A percentile compares a stretch with the other conserved stretches of the same genome.
Evolutionary conservation across 176 grass and related monocot genomes (phyloP).

Genomic region (Carex scoparia): DNA sequence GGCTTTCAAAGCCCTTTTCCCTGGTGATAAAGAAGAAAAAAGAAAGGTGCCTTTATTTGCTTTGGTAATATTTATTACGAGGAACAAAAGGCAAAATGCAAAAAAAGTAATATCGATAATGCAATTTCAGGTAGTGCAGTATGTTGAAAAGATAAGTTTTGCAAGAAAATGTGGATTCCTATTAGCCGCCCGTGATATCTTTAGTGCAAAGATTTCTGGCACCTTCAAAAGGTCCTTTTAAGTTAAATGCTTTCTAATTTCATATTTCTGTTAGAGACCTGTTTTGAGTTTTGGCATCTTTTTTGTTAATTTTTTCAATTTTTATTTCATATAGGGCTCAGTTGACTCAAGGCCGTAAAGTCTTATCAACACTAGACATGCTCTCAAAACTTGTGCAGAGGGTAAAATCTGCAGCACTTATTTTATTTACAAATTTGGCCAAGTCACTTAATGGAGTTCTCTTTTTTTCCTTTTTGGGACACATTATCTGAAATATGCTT

Average conservation of each 20-base stretch:
- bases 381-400: constrained; percentile 84
- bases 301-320: constrained; percentile 24
- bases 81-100: constrained; percentile 20
- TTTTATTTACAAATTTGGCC: background rate
- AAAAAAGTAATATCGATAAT: constrained; percentile 7
- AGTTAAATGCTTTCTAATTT: constrained; percentile 20
- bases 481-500: background rate
- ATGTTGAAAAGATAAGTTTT: constrained; percentile 81
- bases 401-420: constrained; percentile 31
- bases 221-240: constrained; percentile 87
- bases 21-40: constrained; percentile 84
- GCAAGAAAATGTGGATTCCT: constrained; percentile 80
- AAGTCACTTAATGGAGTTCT: background rate
- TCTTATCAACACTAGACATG: constrained; percentile 64
- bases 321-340: constrained; percentile 59
- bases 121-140: constrained; percentile 60
- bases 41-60: constrained; percentile 49
- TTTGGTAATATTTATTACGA: background rate
- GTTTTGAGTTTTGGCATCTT: constrained; percentile 20
- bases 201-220: constrained; percentile 90
- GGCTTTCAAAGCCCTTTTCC: constrained; percentile 82
- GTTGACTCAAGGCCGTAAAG: constrained; percentile 89
- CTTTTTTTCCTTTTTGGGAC: background rate
- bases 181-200: constrained; percentile 68
- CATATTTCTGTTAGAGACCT: background rate